Percentiles rank a stretch among this genome's conserved stretches.
These are phyloP conservation scores for Hypoxylon sp. DNA, from an alignment of 2,329 filamentous ascomycete species.

Conservation along the genomic window DNA sequence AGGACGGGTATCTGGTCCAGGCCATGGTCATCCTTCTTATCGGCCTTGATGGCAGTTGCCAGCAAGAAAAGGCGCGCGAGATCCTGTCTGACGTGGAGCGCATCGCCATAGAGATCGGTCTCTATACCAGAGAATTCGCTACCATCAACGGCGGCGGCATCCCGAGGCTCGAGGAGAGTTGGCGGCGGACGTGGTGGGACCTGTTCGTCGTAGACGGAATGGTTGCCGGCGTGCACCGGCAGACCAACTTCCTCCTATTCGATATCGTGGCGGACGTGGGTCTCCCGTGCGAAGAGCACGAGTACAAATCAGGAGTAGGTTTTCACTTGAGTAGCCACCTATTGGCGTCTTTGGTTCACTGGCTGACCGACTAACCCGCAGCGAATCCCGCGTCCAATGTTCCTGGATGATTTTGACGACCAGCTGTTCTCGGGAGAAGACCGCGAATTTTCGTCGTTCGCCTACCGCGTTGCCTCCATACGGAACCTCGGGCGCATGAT, in stretches of 20 bases:
- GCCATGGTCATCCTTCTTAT: slow-evolving; percentile 79
- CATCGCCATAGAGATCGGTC: slow-evolving; percentile 76
- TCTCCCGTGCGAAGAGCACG: slow-evolving; percentile 83
- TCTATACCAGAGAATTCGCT: slow-evolving; percentile 76
- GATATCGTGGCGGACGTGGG: slow-evolving; percentile 72
- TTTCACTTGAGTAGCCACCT: background rate
- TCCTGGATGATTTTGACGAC: slow-evolving; percentile 79
- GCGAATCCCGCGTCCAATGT: slow-evolving; percentile 66
- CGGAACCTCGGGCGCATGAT: slow-evolving; percentile 82
- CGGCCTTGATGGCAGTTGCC: slow-evolving; percentile 77
- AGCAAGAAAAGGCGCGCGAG: slow-evolving; percentile 72
- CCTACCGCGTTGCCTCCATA: slow-evolving; percentile 83
- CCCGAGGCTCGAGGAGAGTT: slow-evolving; percentile 78
- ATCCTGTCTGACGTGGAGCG: slow-evolving; percentile 73
- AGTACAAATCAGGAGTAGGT: slow-evolving; percentile 68
- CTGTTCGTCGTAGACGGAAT: slow-evolving; percentile 82
- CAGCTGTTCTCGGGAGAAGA: slow-evolving; percentile 75
- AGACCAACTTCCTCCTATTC: slow-evolving; percentile 74
- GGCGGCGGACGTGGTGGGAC: slow-evolving; percentile 92
- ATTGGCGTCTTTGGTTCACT: background rate
- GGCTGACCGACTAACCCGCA: slow-evolving; percentile 41
- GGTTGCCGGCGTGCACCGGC: slow-evolving; percentile 79
- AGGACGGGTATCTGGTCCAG: slow-evolving; percentile 74
- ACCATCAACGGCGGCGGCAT: slow-evolving; percentile 68
- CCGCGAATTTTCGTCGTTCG: slow-evolving; percentile 80